Evolutionary conservation across 139 green algal genomes (phyloP).

Genomic region (Coelastrella sp.): DNA sequence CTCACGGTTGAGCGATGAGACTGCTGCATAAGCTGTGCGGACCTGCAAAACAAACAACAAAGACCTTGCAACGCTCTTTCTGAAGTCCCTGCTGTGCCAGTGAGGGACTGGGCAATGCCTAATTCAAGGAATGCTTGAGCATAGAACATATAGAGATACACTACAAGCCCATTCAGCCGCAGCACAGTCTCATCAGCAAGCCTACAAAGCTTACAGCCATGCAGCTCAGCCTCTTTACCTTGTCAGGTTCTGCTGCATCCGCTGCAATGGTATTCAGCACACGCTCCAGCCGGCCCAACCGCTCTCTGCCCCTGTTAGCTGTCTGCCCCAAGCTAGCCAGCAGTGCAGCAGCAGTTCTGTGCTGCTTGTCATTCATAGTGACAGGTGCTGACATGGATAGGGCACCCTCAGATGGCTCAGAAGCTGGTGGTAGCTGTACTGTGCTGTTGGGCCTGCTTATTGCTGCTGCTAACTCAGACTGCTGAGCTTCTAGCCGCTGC

Average conservation of each 20-base stretch:
- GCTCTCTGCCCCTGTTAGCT: slow-evolving; percentile 30
- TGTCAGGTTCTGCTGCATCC: slow-evolving; percentile 44
- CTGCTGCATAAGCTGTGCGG: not conserved
- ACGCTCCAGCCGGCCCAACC: slow-evolving; percentile 40
- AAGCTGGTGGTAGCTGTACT: not conserved
- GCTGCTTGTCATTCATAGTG: slow-evolving; percentile 40
- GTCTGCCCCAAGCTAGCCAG: slow-evolving; percentile 44
- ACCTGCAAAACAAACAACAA: slow-evolving; percentile 26
- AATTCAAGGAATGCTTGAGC: too few relatives aligned
- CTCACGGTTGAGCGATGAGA: slow-evolving; percentile 21
- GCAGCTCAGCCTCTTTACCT: not conserved
- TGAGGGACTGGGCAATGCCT: too few relatives aligned
- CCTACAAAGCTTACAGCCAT: not conserved
- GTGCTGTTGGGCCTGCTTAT: not conserved
- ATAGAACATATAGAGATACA: not conserved
- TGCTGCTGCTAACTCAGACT: slow-evolving; percentile 18
- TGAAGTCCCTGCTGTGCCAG: too few relatives aligned
- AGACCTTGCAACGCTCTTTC: not conserved
- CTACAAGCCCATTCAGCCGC: not conserved
- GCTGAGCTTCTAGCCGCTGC: slow-evolving; percentile 7
- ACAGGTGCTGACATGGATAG: slow-evolving; percentile 26
- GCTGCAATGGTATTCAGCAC: slow-evolving; percentile 46
- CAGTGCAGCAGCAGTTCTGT: slow-evolving; percentile 36
- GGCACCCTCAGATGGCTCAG: slow-evolving; percentile 21
- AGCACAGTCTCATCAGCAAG: not conserved